These are phyloP conservation scores for Murraya paniculata DNA, from an alignment of 345 rosid genomes.

Conservation along the genomic window DNA sequence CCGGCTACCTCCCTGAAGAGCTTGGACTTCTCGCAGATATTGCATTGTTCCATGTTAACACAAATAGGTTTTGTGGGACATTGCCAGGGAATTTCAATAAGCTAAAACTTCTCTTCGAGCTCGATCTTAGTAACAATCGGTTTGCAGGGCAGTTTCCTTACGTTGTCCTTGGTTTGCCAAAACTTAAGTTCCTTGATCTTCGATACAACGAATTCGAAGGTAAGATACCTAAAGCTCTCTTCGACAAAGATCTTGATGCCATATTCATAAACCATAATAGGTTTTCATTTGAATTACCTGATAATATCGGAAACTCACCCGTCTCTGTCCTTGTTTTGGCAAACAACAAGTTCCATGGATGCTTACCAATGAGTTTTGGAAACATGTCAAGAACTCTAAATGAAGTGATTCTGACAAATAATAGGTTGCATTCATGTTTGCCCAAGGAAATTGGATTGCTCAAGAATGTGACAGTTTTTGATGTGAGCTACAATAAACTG, in stretches of 20 bases:
- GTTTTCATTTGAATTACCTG: constrained; percentile 57
- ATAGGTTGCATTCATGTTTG: constrained; percentile 58
- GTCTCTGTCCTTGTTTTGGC: constrained; percentile 72
- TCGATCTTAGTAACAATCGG: constrained; percentile 75
- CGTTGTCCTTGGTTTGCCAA: constrained; percentile 55
- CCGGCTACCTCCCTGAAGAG: constrained; percentile 69
- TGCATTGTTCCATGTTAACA: constrained; percentile 68
- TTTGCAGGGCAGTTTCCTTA: constrained; percentile 70
- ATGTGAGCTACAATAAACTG: constrained; percentile 56
- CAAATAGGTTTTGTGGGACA: constrained; percentile 77
- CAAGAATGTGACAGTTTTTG: constrained; percentile 58
- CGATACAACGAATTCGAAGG: constrained; percentile 93
- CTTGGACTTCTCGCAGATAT: constrained; percentile 62
- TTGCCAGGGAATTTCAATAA: constrained; percentile 48
- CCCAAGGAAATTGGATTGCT: constrained; percentile 55
- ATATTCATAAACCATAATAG: constrained; percentile 71
- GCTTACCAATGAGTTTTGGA: constrained; percentile 58
- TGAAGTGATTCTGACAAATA: constrained; percentile 61
- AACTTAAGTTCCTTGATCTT: constrained; percentile 69
- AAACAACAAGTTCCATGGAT: constrained; percentile 61
- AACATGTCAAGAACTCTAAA: constrained; percentile 69
- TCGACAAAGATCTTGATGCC: constrained; percentile 74
- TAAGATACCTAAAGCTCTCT: constrained; percentile 47
- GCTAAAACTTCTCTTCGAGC: constrained; percentile 54
- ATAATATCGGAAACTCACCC: constrained; percentile 68